These are phyloP conservation scores for Raphanus raphanistrum DNA, from an alignment of 345 rosid species.

Conservation along the genomic window DNA sequence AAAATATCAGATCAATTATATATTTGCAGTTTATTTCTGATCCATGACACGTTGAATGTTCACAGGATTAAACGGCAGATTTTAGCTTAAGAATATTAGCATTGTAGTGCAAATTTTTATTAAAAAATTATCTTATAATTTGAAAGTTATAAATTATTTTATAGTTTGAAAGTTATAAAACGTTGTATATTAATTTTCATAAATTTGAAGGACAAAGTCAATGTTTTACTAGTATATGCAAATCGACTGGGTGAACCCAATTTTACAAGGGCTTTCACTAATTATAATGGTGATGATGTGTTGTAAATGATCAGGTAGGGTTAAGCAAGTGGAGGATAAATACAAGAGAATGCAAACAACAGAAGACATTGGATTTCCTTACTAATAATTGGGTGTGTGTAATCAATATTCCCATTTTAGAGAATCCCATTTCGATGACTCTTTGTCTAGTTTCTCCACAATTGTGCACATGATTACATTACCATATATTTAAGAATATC, in stretches of 20 bases:
- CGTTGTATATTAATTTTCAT: not conserved
- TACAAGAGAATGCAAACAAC: slow-evolving; percentile 20
- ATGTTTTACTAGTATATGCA: not conserved
- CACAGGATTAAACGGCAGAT: not conserved
- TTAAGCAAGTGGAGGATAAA: not conserved
- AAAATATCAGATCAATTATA: not conserved
- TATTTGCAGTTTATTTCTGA: not conserved
- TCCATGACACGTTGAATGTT: not conserved
- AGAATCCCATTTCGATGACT: slow-evolving; percentile 6
- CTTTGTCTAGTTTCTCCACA: slow-evolving; percentile 25
- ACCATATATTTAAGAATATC: slow-evolving; percentile 14
- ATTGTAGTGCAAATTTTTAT: too few relatives aligned
- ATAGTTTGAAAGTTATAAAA: not conserved
- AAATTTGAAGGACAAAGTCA: not conserved
- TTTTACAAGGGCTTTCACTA: slow-evolving; percentile 6
- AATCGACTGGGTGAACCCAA: not conserved
- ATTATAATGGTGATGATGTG: not conserved
- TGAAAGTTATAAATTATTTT: not conserved
- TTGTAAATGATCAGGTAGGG: not conserved
- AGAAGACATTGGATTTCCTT: slow-evolving; percentile 11
- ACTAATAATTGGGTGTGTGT: slow-evolving; percentile 17
- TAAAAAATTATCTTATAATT: not conserved
- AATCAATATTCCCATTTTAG: slow-evolving; percentile 28
- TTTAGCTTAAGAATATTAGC: not conserved
- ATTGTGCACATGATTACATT: slow-evolving; percentile 24